phyloP scores from a whole-genome alignment of 2,329 filamentous ascomycete genomes.

The Arthrobotrys sphaeroides region DNA sequence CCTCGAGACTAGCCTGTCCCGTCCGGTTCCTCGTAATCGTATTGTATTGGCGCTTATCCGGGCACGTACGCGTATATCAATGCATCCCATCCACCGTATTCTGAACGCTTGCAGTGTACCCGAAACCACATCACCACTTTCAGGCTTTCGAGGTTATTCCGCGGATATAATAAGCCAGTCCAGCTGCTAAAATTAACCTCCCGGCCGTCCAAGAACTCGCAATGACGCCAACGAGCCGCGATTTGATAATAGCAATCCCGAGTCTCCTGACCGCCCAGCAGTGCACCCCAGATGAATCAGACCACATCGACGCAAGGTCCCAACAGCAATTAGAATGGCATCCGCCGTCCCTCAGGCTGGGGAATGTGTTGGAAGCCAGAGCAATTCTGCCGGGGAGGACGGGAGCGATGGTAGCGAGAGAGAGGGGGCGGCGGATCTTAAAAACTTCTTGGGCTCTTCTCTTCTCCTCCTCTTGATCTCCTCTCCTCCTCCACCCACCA shows the following conservation, averaged over 20 bases:
- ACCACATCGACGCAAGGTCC: constrained; percentile 10
- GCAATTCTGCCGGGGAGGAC: neutral
- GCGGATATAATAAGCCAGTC: neutral
- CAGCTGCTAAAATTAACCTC: neutral
- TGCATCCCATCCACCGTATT: too few relatives aligned
- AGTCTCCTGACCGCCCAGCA: neutral
- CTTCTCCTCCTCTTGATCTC: neutral
- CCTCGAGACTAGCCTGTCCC: too few relatives aligned
- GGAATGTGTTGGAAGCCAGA: constrained; percentile 16
- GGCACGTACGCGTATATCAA: too few relatives aligned
- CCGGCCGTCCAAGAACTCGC: neutral
- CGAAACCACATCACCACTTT: too few relatives aligned
- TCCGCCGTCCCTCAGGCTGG: neutral
- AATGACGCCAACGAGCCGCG: too few relatives aligned
- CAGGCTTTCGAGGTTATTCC: neutral
- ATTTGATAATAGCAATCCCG: neutral
- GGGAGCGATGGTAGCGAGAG: too few relatives aligned
- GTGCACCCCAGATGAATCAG: neutral
- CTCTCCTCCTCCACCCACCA: constrained; percentile 2
- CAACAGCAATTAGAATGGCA: too few relatives aligned
- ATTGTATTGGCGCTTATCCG: too few relatives aligned
- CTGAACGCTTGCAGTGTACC: too few relatives aligned
- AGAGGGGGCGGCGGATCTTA: neutral
- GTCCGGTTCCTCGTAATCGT: too few relatives aligned
- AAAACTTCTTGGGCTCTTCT: neutral